phyloP scores from a whole-genome alignment of 2,329 filamentous ascomycete species.

The Trichoderma cornu-damae region DNA sequence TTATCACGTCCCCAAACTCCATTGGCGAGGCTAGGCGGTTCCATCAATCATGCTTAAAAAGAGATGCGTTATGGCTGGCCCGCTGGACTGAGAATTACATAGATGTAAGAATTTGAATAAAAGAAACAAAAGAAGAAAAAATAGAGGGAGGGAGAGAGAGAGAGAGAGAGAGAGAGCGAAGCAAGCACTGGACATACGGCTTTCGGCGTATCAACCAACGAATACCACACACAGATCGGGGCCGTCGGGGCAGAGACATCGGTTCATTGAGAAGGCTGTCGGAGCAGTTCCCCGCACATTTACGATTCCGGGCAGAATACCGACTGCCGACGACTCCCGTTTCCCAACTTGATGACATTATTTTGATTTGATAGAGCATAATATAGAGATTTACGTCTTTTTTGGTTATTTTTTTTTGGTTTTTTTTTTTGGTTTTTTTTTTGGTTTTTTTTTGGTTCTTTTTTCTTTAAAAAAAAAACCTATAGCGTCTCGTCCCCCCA shows the following conservation, averaged over 20 bases:
- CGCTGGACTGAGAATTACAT: not conserved
- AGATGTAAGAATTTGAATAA: not conserved
- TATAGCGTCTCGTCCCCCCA: too few species aligned
- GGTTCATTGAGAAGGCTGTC: not conserved
- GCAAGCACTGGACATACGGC: not conserved
- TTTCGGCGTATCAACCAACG: not conserved
- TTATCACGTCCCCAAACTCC: not conserved
- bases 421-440: too few species aligned
- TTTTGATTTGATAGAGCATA: not conserved
- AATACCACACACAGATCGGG: not conserved
- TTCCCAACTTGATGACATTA: not conserved
- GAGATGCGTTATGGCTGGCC: not conserved
- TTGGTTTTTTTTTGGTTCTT: too few species aligned
- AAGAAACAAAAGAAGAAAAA: too few species aligned
- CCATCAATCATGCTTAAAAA: not conserved
- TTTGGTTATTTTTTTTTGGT: not conserved
- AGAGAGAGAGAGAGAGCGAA: not conserved
- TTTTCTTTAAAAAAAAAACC: too few species aligned
- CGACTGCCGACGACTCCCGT: constrained; percentile 5
- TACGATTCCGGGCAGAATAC: not conserved
- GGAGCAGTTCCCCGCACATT: not conserved
- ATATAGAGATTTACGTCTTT: not conserved
- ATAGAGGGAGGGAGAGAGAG: too few species aligned
- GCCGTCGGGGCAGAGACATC: not conserved
- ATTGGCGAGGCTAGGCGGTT: not conserved